Percentiles rank a stretch among this genome's conserved stretches.
Evolutionary conservation across 306 rosid species (phyloP).

Genomic region (Quillaja saponaria): DNA sequence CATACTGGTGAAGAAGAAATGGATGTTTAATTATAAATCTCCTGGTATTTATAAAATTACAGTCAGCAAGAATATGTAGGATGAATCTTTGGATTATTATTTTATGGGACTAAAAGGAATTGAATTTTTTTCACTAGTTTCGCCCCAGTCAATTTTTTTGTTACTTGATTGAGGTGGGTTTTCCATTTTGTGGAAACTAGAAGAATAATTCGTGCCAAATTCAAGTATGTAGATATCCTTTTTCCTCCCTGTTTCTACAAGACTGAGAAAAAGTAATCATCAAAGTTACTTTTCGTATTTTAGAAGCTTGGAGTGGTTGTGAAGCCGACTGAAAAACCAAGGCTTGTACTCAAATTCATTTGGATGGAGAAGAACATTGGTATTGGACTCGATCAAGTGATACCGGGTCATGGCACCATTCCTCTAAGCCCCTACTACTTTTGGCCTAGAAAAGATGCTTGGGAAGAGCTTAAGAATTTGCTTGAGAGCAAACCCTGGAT

Average conservation of each 20-base stretch:
- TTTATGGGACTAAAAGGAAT: too few relatives aligned
- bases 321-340: constrained; percentile 70
- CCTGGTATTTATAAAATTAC: too few relatives aligned
- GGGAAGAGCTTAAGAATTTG: constrained; percentile 96
- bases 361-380: constrained; percentile 99
- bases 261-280: too few relatives aligned
- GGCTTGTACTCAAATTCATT: constrained; percentile 85
- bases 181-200: too few relatives aligned
- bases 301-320: constrained; percentile 92
- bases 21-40: too few relatives aligned
- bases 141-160: not conserved
- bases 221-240: not conserved
- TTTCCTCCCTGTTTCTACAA: too few relatives aligned
- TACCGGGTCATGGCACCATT: constrained; percentile 83
- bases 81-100: too few relatives aligned
- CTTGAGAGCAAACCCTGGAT: constrained; percentile 98
- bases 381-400: constrained; percentile 75
- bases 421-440: constrained; percentile 96
- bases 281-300: not conserved
- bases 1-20: too few relatives aligned
- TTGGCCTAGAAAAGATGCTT: constrained; percentile 98
- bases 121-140: not conserved
- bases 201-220: too few relatives aligned
- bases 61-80: too few relatives aligned
- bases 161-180: not conserved